phyloP scores from a whole-genome alignment of 1,284 basidiomycete genomes.

The Malassezia dermatis region DNA sequence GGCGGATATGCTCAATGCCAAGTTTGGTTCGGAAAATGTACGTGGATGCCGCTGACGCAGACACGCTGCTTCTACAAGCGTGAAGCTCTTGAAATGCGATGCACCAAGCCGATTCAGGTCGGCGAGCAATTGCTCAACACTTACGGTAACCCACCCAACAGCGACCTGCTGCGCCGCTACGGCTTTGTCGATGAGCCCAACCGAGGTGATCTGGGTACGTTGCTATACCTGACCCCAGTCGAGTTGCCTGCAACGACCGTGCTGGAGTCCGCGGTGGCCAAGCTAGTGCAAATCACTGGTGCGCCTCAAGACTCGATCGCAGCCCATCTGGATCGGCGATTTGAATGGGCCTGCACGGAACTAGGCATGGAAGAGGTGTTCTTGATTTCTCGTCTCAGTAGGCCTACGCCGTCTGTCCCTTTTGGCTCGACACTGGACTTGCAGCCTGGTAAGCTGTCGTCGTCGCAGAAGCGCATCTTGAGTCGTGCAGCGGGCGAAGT shows the following conservation, averaged over 20 bases:
- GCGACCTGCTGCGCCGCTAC: slow-evolving; percentile 84
- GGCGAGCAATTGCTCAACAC: slow-evolving; percentile 91
- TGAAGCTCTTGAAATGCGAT: slow-evolving; percentile 64
- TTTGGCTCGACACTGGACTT: slow-evolving; percentile 19
- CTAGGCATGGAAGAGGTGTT: slow-evolving; percentile 39
- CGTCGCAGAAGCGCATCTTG: slow-evolving; percentile 21
- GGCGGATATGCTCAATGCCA: slow-evolving; percentile 65
- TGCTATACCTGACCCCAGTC: slow-evolving; percentile 47
- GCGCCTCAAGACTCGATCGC: slow-evolving; percentile 3
- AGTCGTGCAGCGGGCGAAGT: slow-evolving; percentile 53
- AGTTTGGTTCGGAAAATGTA: slow-evolving; percentile 47
- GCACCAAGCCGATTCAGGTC: slow-evolving; percentile 62
- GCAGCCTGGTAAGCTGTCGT: slow-evolving; percentile 14
- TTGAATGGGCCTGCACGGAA: slow-evolving; percentile 33
- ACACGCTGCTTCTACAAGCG: slow-evolving; percentile 75
- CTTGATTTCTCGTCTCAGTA: slow-evolving; percentile 34
- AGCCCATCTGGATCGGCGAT: slow-evolving; percentile 20
- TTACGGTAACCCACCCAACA: slow-evolving; percentile 85
- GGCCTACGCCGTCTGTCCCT: slow-evolving; percentile 22
- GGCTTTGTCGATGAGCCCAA: slow-evolving; percentile 87
- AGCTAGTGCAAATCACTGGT: slow-evolving; percentile 1
- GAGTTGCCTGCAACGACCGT: slow-evolving; percentile 73
- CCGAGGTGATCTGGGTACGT: slow-evolving; percentile 60
- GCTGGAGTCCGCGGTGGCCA: slow-evolving; percentile 50
- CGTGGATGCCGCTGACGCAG: slow-evolving; percentile 54